These are phyloP conservation scores for Cucurbita pepo DNA, from an alignment of 306 rosid genomes.

Conservation along the genomic window DNA sequence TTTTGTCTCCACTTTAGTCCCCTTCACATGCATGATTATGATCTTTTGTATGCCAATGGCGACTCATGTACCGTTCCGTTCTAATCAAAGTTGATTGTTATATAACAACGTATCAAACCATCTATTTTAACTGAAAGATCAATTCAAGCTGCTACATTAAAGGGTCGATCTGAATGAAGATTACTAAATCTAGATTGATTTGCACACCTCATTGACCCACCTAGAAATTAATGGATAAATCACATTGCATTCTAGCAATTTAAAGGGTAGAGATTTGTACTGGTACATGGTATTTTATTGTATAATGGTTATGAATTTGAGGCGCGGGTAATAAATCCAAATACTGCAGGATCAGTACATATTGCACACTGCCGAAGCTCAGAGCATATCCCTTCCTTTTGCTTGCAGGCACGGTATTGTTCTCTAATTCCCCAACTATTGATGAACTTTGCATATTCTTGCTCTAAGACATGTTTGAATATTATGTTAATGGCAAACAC, in stretches of 20 bases:
- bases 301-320: background rate
- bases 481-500: background rate
- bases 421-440: conserved; percentile 8
- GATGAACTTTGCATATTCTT: background rate
- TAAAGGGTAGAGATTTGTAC: background rate
- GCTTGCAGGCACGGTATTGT: conserved; percentile 98
- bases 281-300: background rate
- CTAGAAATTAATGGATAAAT: background rate
- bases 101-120: background rate
- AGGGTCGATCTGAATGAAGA: background rate
- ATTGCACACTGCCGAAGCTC: conserved; percentile 83
- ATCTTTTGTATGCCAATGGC: background rate
- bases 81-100: background rate
- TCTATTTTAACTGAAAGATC: background rate
- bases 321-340: background rate
- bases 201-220: background rate
- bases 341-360: conserved; percentile 85
- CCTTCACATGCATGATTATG: conserved; percentile 4
- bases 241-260: background rate
- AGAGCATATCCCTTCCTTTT: conserved; percentile 82
- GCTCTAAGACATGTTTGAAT: background rate
- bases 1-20: conserved; percentile 1
- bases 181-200: background rate
- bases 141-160: background rate
- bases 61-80: background rate